phyloP scores from a whole-genome alignment of 495 filamentous ascomycete genomes.

The Amniculicola lignicola region DNA sequence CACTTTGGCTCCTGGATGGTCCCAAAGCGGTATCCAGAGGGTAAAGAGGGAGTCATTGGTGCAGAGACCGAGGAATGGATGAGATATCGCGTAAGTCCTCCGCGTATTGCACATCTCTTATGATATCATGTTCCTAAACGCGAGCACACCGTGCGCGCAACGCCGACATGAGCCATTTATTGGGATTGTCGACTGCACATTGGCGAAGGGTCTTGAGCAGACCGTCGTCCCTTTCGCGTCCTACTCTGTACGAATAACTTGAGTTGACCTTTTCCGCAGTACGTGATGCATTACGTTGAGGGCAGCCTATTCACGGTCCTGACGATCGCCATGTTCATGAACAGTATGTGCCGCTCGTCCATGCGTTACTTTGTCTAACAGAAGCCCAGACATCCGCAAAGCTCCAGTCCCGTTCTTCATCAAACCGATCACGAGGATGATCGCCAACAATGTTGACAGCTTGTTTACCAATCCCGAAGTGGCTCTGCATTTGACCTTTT shows the following conservation, averaged over 20 bases:
- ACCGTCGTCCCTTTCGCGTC: too few species aligned
- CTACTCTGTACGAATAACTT: too few species aligned
- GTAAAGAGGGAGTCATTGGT: conserved; percentile 55
- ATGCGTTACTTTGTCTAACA: not conserved
- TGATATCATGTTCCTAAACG: too few species aligned
- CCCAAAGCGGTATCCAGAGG: conserved; percentile 60
- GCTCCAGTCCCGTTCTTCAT: conserved; percentile 79
- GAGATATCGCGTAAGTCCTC: conserved; percentile 54
- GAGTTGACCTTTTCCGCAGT: conserved; percentile 36
- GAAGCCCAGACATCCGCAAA: conserved; percentile 54
- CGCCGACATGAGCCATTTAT: too few species aligned
- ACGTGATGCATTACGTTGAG: conserved; percentile 80
- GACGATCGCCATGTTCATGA: conserved; percentile 56
- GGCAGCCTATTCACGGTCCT: conserved; percentile 72
- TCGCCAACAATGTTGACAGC: conserved; percentile 60
- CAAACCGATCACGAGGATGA: conserved; percentile 65
- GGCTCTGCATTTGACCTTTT: conserved; percentile 62
- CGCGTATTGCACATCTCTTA: too few species aligned
- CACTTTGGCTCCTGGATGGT: conserved; percentile 64
- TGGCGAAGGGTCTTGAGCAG: too few species aligned
- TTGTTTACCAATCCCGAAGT: conserved; percentile 63
- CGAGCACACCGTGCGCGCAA: too few species aligned
- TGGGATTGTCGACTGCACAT: too few species aligned
- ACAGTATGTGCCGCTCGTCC: conserved; percentile 47
- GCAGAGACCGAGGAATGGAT: conserved; percentile 74